A percentile compares a stretch with the other conserved stretches of the same genome.
Evolutionary conservation across 139 green algal genomes (phyloP).

Genomic region (Pedinophyceae sp.): DNA sequence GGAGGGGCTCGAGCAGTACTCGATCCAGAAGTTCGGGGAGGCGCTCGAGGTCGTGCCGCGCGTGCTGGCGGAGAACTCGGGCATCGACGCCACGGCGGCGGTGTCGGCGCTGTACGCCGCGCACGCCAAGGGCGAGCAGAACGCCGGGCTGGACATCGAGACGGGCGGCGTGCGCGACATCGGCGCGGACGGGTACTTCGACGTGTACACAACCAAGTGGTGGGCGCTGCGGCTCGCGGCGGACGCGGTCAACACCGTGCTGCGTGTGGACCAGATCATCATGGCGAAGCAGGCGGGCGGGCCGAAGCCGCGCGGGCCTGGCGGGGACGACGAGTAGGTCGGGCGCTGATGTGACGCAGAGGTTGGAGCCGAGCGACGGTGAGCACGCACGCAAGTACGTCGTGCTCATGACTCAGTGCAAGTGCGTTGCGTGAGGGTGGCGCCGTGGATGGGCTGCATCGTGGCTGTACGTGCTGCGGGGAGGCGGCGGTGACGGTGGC

Average conservation of each 20-base stretch:
- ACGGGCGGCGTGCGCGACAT: constrained; percentile 49
- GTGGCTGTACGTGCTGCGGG: no score
- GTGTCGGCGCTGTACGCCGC: constrained; percentile 65
- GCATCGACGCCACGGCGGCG: constrained; percentile 46
- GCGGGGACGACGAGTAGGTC: constrained; percentile 24
- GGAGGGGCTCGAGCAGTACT: not conserved
- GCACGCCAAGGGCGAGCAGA: constrained; percentile 52
- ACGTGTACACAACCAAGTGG: constrained; percentile 77
- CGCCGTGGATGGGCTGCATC: no score
- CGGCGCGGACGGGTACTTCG: constrained; percentile 33
- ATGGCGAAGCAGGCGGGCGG: constrained; percentile 83
- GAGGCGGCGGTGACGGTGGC: no score
- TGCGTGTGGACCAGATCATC: constrained; percentile 97
- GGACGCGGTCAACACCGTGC: constrained; percentile 82
- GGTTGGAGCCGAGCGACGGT: no score
- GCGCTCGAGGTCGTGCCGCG: constrained; percentile 84
- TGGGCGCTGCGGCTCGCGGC: constrained; percentile 85
- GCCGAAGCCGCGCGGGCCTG: constrained; percentile 38
- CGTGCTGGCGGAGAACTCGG: constrained; percentile 83
- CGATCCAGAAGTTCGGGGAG: constrained; percentile 64
- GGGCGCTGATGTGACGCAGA: no score
- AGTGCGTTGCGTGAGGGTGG: no score
- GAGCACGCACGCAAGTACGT: no score
- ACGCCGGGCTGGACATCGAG: constrained; percentile 74
- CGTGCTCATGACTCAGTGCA: no score